phyloP scores from a whole-genome alignment of 2,329 filamentous ascomycete genomes.

The Apiospora phragmitis region DNA sequence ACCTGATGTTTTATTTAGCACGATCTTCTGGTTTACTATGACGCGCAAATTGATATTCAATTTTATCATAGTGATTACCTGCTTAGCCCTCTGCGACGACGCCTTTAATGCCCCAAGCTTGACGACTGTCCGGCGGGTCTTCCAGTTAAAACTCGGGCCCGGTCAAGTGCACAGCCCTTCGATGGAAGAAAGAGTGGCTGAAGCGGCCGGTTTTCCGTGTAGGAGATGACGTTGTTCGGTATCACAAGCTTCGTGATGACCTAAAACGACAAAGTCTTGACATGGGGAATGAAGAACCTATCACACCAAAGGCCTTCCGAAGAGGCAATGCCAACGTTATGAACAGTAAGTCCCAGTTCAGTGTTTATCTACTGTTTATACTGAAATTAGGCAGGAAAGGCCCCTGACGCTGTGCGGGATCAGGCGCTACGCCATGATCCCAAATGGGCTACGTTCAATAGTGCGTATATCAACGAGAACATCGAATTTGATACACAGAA shows the following conservation, averaged over 20 bases:
- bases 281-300: slow-evolving; percentile 20
- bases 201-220: too few relatives aligned
- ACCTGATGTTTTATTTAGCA: slow-evolving; percentile 22
- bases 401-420: slow-evolving; percentile 30
- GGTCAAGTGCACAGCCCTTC: neutral
- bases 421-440: slow-evolving; percentile 32
- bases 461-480: too few relatives aligned
- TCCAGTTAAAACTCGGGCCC: neutral
- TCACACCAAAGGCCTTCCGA: slow-evolving; percentile 17
- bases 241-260: slow-evolving; percentile 28
- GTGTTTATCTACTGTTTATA: too few relatives aligned
- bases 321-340: slow-evolving; percentile 24
- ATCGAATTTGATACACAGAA: too few relatives aligned
- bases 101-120: neutral
- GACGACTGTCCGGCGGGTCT: too few relatives aligned
- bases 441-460: slow-evolving; percentile 29
- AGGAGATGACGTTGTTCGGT: slow-evolving; percentile 22
- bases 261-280: slow-evolving; percentile 27
- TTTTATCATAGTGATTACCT: neutral
- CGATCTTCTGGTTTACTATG: slow-evolving; percentile 18
- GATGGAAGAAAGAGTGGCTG: slow-evolving; percentile 5
- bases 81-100: too few relatives aligned
- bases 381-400: too few relatives aligned
- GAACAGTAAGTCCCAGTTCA: slow-evolving; percentile 23
- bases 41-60: neutral